Evolutionary conservation across 1,284 basidiomycete species (phyloP), one percentile per base, ranked within the genome.

Genomic region (Cystobasidium slooffiae): DNA sequence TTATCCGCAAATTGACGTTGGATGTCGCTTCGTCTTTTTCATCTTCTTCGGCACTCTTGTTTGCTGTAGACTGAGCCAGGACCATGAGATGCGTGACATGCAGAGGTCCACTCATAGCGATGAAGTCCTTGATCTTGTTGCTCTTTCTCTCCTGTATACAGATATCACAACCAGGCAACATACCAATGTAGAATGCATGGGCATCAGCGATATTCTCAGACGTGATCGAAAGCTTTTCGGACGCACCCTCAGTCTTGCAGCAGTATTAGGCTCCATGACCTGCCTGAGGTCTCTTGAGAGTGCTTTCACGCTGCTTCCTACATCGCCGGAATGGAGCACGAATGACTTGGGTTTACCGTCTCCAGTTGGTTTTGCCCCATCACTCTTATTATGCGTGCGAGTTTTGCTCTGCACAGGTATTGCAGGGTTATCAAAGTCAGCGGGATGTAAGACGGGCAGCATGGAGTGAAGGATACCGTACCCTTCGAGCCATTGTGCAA

Each of bases 181-280:
- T 41, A n/a, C n/a, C 20, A 7, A 5, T 5, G 20, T 47, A n/a
- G 52, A 68, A 14, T 20, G 44, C 18, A 20, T 18, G 20, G 47
- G 24, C 24, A 14, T 41, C 58, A 55, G 68, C n/a, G 4, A 20
- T 46, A 20, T 7, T 16, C 2, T 37, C n/a, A 14, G 20, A 59
- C 56, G 56, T 59, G 56, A 51, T 63, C 47, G 61, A 66, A 53
- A 12, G 64, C 64, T 16, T n/a, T 63, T 52, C 39, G 16, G 66
- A 85, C 88, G 77, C 78, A 94, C 93, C 84, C 85, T 89, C 20
- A 99, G 87, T 64, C 95, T 87, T 75, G 90, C 90, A 6, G 96
- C 97, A 22, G 97, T 99, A 82, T 98, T 94, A 75, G 97, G 97
- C 83, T 99, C 97, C 92, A 99, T 94, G 76, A 97, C 90, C 82